Conservation (phyloP, 2,329 filamentous ascomycete species). For the Fusarium staphyleae region DNA sequence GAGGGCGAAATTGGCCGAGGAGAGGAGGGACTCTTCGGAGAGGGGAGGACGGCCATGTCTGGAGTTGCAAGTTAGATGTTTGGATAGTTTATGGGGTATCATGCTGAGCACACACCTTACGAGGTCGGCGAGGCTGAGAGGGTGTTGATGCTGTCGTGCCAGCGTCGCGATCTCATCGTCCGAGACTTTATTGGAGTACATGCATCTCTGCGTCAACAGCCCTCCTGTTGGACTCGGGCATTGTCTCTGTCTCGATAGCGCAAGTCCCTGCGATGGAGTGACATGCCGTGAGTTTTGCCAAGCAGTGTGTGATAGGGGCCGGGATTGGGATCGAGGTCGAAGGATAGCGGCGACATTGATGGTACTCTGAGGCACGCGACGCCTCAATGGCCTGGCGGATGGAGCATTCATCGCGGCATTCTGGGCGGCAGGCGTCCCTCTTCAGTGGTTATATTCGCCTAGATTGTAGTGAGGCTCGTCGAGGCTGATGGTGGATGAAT, state of each 20-base stretch:
- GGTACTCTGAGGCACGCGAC: slow-evolving; percentile 26
- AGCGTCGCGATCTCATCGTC: slow-evolving; percentile 82
- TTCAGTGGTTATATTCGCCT: neutral
- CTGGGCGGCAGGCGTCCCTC: neutral
- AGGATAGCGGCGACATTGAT: slow-evolving; percentile 10
- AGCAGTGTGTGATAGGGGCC: neutral
- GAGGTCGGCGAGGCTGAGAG: slow-evolving; percentile 84
- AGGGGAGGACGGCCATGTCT: slow-evolving; percentile 84
- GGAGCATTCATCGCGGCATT: slow-evolving; percentile 38
- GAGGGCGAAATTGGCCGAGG: slow-evolving; percentile 95
- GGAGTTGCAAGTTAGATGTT: neutral
- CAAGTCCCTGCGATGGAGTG: no score
- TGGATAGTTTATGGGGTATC: neutral
- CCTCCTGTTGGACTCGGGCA: neutral
- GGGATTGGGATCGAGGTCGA: slow-evolving; percentile 5
- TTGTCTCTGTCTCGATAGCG: no score
- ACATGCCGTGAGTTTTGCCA: slow-evolving; percentile 6
- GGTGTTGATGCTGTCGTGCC: slow-evolving; percentile 78
- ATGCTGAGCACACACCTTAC: slow-evolving; percentile 69
- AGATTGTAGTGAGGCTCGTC: neutral
- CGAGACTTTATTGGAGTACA: slow-evolving; percentile 52
- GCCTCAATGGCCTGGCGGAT: slow-evolving; percentile 34
- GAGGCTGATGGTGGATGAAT: slow-evolving; percentile 4
- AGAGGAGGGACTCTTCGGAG: slow-evolving; percentile 78
- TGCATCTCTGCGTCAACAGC: slow-evolving; percentile 10